phyloP scores from a whole-genome alignment of 2,329 filamentous ascomycete species.

The Dendryphion nanum region DNA sequence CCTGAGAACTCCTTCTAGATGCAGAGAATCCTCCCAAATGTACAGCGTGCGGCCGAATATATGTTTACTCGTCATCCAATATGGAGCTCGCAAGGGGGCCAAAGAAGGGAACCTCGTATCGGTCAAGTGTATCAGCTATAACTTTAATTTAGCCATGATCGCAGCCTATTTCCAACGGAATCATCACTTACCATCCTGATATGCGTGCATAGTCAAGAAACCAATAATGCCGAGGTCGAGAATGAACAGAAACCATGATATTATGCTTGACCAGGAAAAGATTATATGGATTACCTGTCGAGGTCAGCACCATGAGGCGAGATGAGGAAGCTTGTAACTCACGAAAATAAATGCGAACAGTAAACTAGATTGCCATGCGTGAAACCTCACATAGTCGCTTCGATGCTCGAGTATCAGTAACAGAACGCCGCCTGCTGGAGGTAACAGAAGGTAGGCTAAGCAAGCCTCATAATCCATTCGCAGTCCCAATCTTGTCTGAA shows the following conservation, averaged over 20 bases:
- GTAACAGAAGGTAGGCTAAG: constrained; percentile 80
- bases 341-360: constrained; percentile 70
- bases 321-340: constrained; percentile 17
- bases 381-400: constrained; percentile 96
- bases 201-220: constrained; percentile 75
- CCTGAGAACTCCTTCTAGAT: too few relatives aligned
- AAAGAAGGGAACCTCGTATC: constrained; percentile 86
- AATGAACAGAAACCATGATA: constrained; percentile 81
- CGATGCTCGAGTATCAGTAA: constrained; percentile 86
- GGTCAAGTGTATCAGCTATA: constrained; percentile 59
- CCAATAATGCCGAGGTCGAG: constrained; percentile 73
- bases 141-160: constrained; percentile 12
- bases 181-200: constrained; percentile 67
- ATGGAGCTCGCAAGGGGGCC: constrained; percentile 83
- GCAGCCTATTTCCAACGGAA: neutral
- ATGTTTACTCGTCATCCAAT: constrained; percentile 73
- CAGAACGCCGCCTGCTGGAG: constrained; percentile 81
- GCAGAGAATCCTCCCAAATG: too few relatives aligned
- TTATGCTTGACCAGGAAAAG: constrained; percentile 77
- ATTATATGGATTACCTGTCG: constrained; percentile 69
- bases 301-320: neutral
- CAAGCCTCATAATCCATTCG: constrained; percentile 87
- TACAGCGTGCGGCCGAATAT: neutral
- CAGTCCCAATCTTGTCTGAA: constrained; percentile 86
- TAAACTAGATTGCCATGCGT: constrained; percentile 91